phyloP scores from a whole-genome alignment of 495 filamentous ascomycete species.

The Terfezia claveryi region DNA sequence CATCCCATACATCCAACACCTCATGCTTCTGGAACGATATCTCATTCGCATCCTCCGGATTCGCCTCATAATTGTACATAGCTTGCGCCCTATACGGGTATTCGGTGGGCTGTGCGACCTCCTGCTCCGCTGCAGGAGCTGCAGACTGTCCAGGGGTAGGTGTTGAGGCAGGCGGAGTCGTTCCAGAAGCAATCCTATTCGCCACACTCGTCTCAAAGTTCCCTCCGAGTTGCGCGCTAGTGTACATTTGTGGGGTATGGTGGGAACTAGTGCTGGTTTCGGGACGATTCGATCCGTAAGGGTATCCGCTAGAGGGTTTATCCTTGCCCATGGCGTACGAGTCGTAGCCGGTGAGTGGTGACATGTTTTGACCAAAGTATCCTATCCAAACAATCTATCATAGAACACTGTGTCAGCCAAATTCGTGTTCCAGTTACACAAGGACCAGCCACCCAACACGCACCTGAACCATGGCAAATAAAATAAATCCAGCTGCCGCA shows the following conservation, averaged over 20 bases:
- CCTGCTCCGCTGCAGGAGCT: conserved; percentile 26
- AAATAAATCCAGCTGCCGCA: conserved; percentile 76
- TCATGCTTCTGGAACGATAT: conserved; percentile 95
- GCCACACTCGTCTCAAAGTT: conserved; percentile 61
- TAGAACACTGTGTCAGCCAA: neutral
- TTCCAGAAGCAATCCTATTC: conserved; percentile 29
- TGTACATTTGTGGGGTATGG: conserved; percentile 86
- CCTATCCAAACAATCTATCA: conserved; percentile 93
- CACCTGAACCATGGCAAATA: conserved; percentile 89
- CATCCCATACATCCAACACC: conserved; percentile 88
- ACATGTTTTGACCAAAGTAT: conserved; percentile 66
- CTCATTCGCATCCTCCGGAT: conserved; percentile 94
- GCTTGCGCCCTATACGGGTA: conserved; percentile 96
- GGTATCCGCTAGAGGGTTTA: conserved; percentile 32
- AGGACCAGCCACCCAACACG: neutral
- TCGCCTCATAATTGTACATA: conserved; percentile 96
- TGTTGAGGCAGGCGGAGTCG: conserved; percentile 13
- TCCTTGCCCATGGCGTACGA: conserved; percentile 91
- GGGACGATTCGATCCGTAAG: conserved; percentile 38
- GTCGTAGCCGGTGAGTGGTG: conserved; percentile 68
- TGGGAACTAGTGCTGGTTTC: conserved; percentile 58
- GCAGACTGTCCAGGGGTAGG: conserved; percentile 12
- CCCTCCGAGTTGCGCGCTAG: conserved; percentile 76
- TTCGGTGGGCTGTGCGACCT: conserved; percentile 64
- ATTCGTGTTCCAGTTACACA: neutral